phyloP scores from a whole-genome alignment of 192 early-diverging fungal genomes.

The Coemansia sp. region DNA sequence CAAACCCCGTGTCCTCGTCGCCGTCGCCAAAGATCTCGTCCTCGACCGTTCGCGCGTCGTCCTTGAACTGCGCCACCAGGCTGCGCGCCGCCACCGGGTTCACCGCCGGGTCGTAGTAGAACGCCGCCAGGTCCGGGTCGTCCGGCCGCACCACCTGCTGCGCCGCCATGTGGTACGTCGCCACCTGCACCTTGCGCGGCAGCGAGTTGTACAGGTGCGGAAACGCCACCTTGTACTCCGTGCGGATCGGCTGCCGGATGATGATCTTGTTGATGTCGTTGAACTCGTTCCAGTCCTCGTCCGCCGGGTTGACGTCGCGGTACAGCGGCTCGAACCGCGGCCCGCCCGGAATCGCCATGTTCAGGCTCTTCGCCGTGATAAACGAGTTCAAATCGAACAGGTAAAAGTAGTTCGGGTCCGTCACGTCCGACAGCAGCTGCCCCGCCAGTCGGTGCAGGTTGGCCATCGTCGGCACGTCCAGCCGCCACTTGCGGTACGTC shows the following conservation, averaged over 20 bases:
- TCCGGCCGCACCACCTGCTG: slow-evolving; percentile 86
- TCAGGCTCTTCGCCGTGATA: slow-evolving; percentile 96
- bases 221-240: slow-evolving; percentile 99
- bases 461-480: slow-evolving; percentile 92
- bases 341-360: slow-evolving; percentile 97
- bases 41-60: slow-evolving; percentile 62
- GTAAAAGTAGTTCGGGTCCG: slow-evolving; percentile 98
- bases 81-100: slow-evolving; percentile 79
- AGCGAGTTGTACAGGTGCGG: slow-evolving; percentile 97
- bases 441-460: slow-evolving; percentile 88
- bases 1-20: slow-evolving; percentile 69
- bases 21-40: slow-evolving; percentile 74
- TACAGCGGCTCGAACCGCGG: slow-evolving; percentile 97
- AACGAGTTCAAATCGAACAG: slow-evolving; percentile 94
- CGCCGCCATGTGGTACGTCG: slow-evolving; percentile 92
- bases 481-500: slow-evolving; percentile 84
- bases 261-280: slow-evolving; percentile 99
- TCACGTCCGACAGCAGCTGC: slow-evolving; percentile 90
- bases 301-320: slow-evolving; percentile 92
- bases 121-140: slow-evolving; percentile 94
- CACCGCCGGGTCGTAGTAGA: slow-evolving; percentile 96
- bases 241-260: slow-evolving; percentile 96
- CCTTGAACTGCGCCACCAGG: slow-evolving; percentile 63
- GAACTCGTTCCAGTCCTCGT: slow-evolving; percentile 99
- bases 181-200: slow-evolving; percentile 86